Percentiles rank a stretch among this genome's conserved stretches.
Conservation (phyloP, 148 eudicot species). For the Tetragonia tetragonoides region DNA sequence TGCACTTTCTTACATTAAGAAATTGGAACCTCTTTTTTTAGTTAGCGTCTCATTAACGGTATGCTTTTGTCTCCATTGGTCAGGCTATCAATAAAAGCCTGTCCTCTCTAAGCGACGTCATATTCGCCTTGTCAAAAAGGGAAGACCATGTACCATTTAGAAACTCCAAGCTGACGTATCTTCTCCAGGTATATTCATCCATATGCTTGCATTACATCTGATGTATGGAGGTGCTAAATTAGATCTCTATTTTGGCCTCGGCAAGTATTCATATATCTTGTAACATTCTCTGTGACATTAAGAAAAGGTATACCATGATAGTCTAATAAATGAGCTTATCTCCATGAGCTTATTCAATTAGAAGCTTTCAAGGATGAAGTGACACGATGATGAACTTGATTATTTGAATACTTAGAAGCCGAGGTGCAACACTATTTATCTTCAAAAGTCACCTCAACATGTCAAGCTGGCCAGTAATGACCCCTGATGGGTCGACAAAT, state of each 20-base stretch:
- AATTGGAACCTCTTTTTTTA: neutral
- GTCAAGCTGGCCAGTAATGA: no score
- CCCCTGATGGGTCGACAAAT: no score
- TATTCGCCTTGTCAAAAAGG: conserved; percentile 82
- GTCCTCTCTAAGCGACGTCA: conserved; percentile 88
- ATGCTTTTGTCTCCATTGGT: neutral
- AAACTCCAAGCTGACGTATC: conserved; percentile 94
- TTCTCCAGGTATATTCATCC: conserved; percentile 70
- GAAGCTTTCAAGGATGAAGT: no score
- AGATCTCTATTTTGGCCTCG: neutral
- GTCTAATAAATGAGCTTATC: no score
- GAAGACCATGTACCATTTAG: conserved; percentile 93
- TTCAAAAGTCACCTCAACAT: no score
- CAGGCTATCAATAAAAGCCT: conserved; percentile 94
- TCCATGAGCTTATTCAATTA: no score
- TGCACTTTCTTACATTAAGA: neutral
- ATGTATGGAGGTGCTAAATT: neutral
- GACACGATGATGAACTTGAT: neutral
- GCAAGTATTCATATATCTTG: neutral
- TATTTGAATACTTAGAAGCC: neutral
- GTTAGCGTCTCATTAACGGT: neutral
- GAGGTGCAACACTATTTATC: no score
- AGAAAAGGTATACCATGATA: no score
- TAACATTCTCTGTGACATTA: no score
- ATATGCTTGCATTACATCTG: neutral